Evolutionary conservation across 2,329 filamentous ascomycete species (phyloP), one percentile per base, ranked within the genome.

Genomic region (Venturiaceae sp.): DNA sequence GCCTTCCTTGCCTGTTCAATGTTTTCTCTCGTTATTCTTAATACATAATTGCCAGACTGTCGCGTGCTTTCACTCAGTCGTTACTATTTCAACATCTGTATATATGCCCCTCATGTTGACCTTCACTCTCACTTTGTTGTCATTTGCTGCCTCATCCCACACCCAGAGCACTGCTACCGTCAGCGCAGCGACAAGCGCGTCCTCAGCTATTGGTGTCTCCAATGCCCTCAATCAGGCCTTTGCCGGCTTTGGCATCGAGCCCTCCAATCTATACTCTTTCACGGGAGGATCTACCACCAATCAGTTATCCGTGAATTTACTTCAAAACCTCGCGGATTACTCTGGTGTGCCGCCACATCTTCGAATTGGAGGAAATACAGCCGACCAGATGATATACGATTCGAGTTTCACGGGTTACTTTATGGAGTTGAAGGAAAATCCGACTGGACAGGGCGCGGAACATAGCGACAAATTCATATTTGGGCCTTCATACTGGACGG

Each of bases 251-350:
- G 77, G 78, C 47, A 79, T 80, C 61, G 78, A 80, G 68, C 74
- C 77, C 28, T 78, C 76, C 21, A 79, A 80, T 61, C 69, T 80
- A 7, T 80, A 76, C 66, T 77, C 77, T 55, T 80, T 77, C 65
- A 78, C 75, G 13, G 77, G 78, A 58, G 65, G 65, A 34, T 69
- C 68, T 21, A 59, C 67, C 5, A 62, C 74, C 19, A 80, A 80
- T 63, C 47, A 66, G 9, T 64, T 80, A 32, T 75, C 76, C 16
- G 64, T 77, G n/a, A 76, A 78, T 61, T 68, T 80, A 30, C 65
- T 80, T 14, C 68, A 74, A 61, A 79, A 79, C 64, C 71, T 80
- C 41, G 74, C 74, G 54, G 73, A 74, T 63, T 79, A 78, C 63
- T 71, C 77, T 1, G 77, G 77, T 53, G 71, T 72, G 34, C 77